Base-by-base conservation (phyloP, 2,329 filamentous ascomycete genomes). In the Pseudogymnoascus verrucosus region DNA sequence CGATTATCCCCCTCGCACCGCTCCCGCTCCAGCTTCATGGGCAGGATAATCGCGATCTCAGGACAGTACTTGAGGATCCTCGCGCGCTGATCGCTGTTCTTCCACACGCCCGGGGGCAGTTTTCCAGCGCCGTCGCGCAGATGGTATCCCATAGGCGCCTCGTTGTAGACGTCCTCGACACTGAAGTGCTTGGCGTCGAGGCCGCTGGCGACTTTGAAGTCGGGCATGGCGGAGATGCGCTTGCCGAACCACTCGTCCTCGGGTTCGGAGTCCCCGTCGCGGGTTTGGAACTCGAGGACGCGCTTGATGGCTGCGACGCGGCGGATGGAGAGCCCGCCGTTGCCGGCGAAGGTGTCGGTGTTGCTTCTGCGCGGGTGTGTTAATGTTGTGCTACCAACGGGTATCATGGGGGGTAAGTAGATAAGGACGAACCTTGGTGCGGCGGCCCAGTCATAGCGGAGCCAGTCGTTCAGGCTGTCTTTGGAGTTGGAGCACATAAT, bases 221-320 rank as follows among this genome's bases (percentile, higher is more conserved):
- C 79, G 0, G 80, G 79, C 28, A 83, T 70, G 36, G 78, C 69
- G 61, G 76, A 77, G 26, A 84, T 69, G 2, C 82, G 77, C 65
- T 77, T 76, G 11, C 78, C 78, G 64, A 84, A 81, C 83, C 83
- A 85, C 64, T 82, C 77, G 63, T 84, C 82, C 69, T 85, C 83
- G 40, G 82, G 74, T 39, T 79, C 75, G 10, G 78, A 78, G 69
- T 82, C 72, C 71, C 82, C 81, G 67, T 75, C 76, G n/a, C 82
- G 77, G 19, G 73, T 72, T 66, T 84, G 81, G 67, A 80, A 81
- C 34, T 69, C 68, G 11, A 85, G 75, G 2, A 84, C 74, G 19
- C 76, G 75, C 5, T 74, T 73, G 62, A 84, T 81, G n/a, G 78
- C 74, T 1, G 79, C 82, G 1, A 84, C 75, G 31, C 80, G 78